Evolutionary conservation across 176 grass and related monocot species (phyloP).

Genomic region (Metroxylon sagu): DNA sequence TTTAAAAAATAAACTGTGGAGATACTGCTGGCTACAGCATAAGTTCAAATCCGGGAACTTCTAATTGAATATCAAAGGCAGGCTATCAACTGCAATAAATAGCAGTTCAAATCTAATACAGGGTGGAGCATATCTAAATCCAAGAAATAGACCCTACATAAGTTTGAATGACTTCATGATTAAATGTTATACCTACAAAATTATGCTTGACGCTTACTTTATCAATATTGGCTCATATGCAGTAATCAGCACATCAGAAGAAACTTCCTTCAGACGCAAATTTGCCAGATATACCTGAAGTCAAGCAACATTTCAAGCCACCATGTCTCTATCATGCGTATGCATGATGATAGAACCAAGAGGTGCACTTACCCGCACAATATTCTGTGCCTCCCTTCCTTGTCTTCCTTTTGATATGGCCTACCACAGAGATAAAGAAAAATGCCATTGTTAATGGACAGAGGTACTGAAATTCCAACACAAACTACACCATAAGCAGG

Average conservation of each 20-base stretch:
- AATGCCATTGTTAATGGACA: too few species aligned
- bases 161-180: too few species aligned
- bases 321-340: slow-evolving; percentile 1
- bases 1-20: too few species aligned
- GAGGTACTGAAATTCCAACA: too few species aligned
- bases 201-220: slow-evolving; percentile 37
- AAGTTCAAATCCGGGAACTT: too few species aligned
- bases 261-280: slow-evolving; percentile 74
- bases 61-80: too few species aligned
- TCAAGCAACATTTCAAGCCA: slow-evolving; percentile 7
- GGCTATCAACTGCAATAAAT: too few species aligned
- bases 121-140: too few species aligned
- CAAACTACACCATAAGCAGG: too few species aligned
- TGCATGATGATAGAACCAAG: neutral
- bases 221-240: slow-evolving; percentile 59
- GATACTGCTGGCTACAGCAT: too few species aligned
- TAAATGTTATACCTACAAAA: neutral
- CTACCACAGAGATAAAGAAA: slow-evolving; percentile 14
- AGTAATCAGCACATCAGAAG: slow-evolving; percentile 67
- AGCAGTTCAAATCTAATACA: too few species aligned
- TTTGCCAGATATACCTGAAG: slow-evolving; percentile 76
- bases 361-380: slow-evolving; percentile 52
- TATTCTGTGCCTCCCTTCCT: slow-evolving; percentile 73
- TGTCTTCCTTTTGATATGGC: slow-evolving; percentile 81
- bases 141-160: too few species aligned